These are phyloP conservation scores for Ceratobasidium sp. DNA, from an alignment of 1,284 basidiomycete species.

Conservation along the genomic window DNA sequence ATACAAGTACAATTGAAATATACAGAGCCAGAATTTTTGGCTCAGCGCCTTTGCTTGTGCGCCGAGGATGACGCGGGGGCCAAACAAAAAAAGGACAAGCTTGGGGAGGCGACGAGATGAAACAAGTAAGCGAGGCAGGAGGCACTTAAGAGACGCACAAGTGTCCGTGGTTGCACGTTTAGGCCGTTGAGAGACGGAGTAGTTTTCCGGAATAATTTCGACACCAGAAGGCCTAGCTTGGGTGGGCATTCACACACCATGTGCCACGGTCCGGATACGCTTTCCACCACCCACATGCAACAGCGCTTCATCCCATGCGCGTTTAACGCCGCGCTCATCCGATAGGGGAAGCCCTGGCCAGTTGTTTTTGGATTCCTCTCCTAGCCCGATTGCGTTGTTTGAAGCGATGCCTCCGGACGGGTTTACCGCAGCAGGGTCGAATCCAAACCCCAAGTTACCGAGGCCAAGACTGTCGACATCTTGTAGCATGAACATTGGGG, in stretches of 20 bases:
- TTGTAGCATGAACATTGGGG: constrained; percentile 39
- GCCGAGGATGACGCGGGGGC: not conserved
- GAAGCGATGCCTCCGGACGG: not conserved
- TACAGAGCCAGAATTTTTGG: not conserved
- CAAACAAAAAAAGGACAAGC: not conserved
- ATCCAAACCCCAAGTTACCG: constrained; percentile 26
- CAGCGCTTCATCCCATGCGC: constrained; percentile 32
- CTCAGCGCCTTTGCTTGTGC: not conserved
- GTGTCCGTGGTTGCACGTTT: constrained; percentile 13
- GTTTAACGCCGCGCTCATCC: constrained; percentile 43
- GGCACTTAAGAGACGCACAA: constrained; percentile 10
- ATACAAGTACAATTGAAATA: constrained; percentile 43
- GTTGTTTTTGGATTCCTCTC: constrained; percentile 29
- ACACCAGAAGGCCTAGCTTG: not conserved
- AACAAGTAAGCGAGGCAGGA: not conserved
- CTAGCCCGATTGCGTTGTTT: constrained; percentile 22
- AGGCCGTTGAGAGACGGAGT: not conserved
- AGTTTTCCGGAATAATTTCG: constrained; percentile 7
- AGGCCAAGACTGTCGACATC: constrained; percentile 38
- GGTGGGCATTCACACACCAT: constrained; percentile 19
- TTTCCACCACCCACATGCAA: constrained; percentile 22
- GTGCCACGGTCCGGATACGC: constrained; percentile 19
- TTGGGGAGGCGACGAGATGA: not conserved
- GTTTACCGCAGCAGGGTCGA: constrained; percentile 13
- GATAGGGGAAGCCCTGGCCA: constrained; percentile 39